Evolutionary conservation across 192 early-diverging fungal species (phyloP).

Genomic region (Irineochytrium annulatum): DNA sequence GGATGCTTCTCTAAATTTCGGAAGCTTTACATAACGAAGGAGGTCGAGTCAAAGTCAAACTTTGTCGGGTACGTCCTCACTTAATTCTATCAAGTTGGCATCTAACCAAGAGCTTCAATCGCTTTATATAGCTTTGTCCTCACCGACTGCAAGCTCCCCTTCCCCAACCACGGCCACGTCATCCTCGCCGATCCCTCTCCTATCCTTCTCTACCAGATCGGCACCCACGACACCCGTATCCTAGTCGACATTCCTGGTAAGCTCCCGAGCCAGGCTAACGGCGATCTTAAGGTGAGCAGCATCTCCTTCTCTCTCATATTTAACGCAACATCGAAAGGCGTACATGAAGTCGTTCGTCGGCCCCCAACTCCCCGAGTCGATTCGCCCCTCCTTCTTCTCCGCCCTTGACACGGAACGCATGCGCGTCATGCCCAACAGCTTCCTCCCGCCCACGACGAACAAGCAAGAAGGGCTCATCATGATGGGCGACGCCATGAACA

Average conservation of each 20-base stretch:
- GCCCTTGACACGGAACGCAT: conserved; percentile 70
- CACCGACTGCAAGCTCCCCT: conserved; percentile 67
- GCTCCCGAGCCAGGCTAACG: conserved; percentile 65
- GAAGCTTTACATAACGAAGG: conserved; percentile 57
- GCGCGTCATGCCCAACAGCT: conserved; percentile 86
- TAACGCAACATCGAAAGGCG: conserved; percentile 14
- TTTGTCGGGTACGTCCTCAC: conserved; percentile 63
- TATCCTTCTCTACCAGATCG: conserved; percentile 88
- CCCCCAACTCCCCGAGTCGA: conserved; percentile 64
- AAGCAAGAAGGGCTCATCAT: conserved; percentile 69
- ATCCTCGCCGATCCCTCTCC: conserved; percentile 81
- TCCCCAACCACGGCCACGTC: conserved; percentile 87
- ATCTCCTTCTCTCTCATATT: conserved; percentile 25
- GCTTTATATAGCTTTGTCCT: conserved; percentile 54
- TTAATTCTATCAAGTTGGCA: conserved; percentile 3
- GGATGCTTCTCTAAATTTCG: conserved; percentile 95
- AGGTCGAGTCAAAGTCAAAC: conserved; percentile 53
- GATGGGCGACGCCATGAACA: conserved; percentile 94
- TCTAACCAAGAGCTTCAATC: background rate
- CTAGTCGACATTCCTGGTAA: conserved; percentile 90
- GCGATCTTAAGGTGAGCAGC: conserved; percentile 41
- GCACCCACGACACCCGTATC: conserved; percentile 78
- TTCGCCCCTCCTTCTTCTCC: conserved; percentile 53
- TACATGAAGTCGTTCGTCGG: conserved; percentile 63
- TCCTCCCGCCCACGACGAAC: conserved; percentile 80